A percentile compares a stretch with the other conserved stretches of the same genome.
These are phyloP conservation scores for Fusarium floridanum DNA, from an alignment of 2,329 filamentous ascomycete genomes.

Conservation along the genomic window DNA sequence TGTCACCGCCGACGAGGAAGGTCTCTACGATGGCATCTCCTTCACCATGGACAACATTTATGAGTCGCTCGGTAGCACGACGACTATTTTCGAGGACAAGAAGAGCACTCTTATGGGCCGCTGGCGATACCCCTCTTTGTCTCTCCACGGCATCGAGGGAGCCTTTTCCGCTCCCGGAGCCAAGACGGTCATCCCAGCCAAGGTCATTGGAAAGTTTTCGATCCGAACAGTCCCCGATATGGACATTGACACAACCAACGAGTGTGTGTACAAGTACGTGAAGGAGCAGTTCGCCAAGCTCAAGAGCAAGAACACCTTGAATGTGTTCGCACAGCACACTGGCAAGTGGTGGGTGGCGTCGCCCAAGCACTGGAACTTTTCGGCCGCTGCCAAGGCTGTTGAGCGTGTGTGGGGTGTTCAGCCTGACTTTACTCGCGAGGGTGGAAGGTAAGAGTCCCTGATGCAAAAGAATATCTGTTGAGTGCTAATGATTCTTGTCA, in stretches of 20 bases:
- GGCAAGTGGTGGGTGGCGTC: constrained; percentile 99
- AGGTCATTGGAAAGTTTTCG: constrained; percentile 98
- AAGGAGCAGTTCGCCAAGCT: constrained; percentile 88
- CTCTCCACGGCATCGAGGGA: constrained; percentile 93
- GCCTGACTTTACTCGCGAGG: constrained; percentile 96
- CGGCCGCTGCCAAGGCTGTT: constrained; percentile 93
- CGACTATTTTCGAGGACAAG: constrained; percentile 88
- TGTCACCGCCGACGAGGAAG: constrained; percentile 86
- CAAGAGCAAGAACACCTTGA: constrained; percentile 90
- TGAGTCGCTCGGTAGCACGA: constrained; percentile 90
- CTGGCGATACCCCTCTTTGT: constrained; percentile 95
- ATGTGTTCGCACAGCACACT: constrained; percentile 84
- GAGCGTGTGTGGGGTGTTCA: constrained; percentile 93
- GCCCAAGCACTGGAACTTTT: constrained; percentile 99
- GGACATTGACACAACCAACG: constrained; percentile 91
- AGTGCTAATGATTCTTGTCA: constrained; percentile 52
- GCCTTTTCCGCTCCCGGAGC: constrained; percentile 93
- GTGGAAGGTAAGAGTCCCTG: constrained; percentile 76
- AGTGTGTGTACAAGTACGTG: constrained; percentile 85
- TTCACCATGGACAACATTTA: constrained; percentile 98
- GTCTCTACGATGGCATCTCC: constrained; percentile 88
- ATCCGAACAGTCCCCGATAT: constrained; percentile 98
- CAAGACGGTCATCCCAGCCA: constrained; percentile 98
- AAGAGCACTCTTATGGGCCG: constrained; percentile 94
- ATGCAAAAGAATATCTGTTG: background rate